Base-by-base conservation (phyloP, 2,329 filamentous ascomycete species). In the Aspergillus sp. region DNA sequence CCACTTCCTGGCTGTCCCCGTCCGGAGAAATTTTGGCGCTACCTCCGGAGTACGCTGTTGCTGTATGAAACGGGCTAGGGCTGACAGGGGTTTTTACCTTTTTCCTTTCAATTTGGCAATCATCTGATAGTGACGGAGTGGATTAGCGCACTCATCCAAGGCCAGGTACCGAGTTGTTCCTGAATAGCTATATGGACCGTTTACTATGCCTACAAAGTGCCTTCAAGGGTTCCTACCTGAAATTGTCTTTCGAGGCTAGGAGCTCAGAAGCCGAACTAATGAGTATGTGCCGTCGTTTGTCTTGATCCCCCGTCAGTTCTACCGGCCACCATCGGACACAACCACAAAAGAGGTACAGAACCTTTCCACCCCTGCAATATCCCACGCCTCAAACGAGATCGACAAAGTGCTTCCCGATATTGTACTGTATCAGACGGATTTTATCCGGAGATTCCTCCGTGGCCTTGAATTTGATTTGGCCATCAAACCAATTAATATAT, bases 391-490 rank as follows among this genome's bases (percentile, higher is more conserved):
- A 49, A 27, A 35, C 35, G 35, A 45, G 44, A 55, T 59, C 33
- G 47, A 37, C 52, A 40, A 27, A 41, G 14, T 23, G 14, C 40
- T 39, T 57, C 45, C 46, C 31, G 19, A 21, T 21, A 31, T 23
- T 43, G 45, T 41, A 52, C 17, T 25, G 9, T 47, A 43, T 37
- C 39, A 40, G 17, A 55, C 55, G 55, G 33, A 57, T 50, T 56
- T 33, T 48, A 40, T 45, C 60, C 62, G 61, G 62, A 63, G 61
- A 40, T 45, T 51, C 15, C 61, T 64, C 62, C 62, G 59, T 59
- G 41, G 35, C 5, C 25, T 44, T 41, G 21, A 25, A 45, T 14
- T n/a, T 17, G 23, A 25, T 52, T 59, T 58, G 39, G 21, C 46
- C 27, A 35, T 40, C 17, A 58, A 40, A 44, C 37, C 49, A 56